Evolutionary conservation across 2,329 filamentous ascomycete genomes (phyloP).

Genomic region (Fusarium azukiicola): DNA sequence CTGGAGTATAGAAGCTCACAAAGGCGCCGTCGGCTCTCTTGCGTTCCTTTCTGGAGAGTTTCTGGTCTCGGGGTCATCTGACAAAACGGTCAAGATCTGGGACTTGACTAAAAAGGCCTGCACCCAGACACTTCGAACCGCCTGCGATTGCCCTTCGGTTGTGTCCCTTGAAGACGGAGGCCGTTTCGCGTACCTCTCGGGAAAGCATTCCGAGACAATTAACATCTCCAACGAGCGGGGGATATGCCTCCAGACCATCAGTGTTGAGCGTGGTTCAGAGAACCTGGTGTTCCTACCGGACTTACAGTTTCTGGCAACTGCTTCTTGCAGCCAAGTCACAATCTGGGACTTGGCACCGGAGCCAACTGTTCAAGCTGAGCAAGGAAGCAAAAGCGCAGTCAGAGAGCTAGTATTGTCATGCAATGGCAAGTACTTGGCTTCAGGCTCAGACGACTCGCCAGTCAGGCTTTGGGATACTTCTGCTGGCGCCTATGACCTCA

Average conservation of each 20-base stretch:
- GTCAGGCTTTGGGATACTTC: neutral
- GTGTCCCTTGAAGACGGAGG: neutral
- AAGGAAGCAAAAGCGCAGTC: neutral
- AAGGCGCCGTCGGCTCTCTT: accelerated
- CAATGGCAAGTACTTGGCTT: neutral
- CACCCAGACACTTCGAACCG: neutral
- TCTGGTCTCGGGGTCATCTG: neutral
- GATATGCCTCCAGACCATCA: neutral
- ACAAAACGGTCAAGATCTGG: neutral
- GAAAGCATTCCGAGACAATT: accelerated
- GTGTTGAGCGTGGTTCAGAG: neutral
- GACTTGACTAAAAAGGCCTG: neutral
- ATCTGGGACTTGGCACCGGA: neutral
- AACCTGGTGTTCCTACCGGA: neutral
- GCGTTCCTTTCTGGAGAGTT: neutral
- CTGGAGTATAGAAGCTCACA: no score
- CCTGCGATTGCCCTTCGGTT: neutral
- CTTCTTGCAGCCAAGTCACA: neutral
- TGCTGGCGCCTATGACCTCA: no score
- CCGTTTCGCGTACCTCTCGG: neutral
- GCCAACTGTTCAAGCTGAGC: neutral
- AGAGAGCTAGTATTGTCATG: neutral
- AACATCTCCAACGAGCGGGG: neutral
- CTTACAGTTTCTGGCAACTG: neutral
- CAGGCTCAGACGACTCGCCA: accelerated